Base-by-base conservation (phyloP, 2,329 filamentous ascomycete species). In the Chaetomiaceae sp. region DNA sequence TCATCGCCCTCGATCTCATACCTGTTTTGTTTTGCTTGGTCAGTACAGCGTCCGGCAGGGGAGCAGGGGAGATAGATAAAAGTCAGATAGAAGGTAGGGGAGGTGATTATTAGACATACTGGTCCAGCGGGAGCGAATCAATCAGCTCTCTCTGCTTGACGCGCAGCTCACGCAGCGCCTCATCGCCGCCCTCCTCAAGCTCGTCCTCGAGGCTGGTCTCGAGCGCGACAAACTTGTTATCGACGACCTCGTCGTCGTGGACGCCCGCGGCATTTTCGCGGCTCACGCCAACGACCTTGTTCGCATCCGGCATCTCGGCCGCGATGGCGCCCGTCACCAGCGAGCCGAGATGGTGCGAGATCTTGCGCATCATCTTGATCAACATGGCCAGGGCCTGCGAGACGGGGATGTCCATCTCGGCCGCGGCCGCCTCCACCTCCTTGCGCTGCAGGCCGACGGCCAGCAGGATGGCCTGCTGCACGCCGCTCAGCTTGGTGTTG, bases 381-480 rank as follows among this genome's bases (percentile, higher is more conserved):
- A 99, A 97, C 86, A 97, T 95, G 54, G 92, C 91, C 55, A 99
- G 76, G 3, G 96, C 74, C 71, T 97, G 93, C 39, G 83, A 85
- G 2, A 82, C 78, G 1, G 81, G 82, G 5, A 96, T 71, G 7
- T 77, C 78, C 3, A 96, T 70, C 63, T 99, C 93, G 56, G 85
- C 82, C 55, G 91, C 86, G 8, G 96, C 72, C 12, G 81, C 79
- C 13, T 93, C 88, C 23, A 99, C 74, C 34, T 87, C 85, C 73
- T 97, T 97, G 59, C 87, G 83, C 69, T 99, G 95, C 53, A 97
- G 73, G 17, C 95, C 93, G 42, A 95, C 82, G 5, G 88, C 90
- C n/a, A 97, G 78, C 14, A 99, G 77, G 51, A 99, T 88, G 2
- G 86, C 83, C 59, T 89, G 82, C 66, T 99, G 92, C 1, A 96